Percentiles rank a stretch among this genome's conserved stretches.
Conservation (phyloP, 805 yeast genomes). For the Cyberlindnera petersonii region DNA sequence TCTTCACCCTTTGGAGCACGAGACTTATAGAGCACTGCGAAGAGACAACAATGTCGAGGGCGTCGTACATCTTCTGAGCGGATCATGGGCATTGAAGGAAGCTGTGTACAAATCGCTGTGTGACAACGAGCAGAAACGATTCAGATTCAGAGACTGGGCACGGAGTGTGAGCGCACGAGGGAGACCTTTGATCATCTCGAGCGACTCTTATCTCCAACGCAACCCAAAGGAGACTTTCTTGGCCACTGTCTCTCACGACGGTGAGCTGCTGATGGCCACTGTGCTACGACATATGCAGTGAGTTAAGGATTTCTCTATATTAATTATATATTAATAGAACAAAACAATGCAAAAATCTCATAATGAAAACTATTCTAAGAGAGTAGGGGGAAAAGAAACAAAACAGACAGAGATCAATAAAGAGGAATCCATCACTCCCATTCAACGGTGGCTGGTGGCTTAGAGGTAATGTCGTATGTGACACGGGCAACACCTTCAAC, state of each 20-base stretch:
- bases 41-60: constrained; percentile 21
- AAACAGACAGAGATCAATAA: not conserved
- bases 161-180: constrained; percentile 39
- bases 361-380: not conserved
- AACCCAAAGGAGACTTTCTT: constrained; percentile 43
- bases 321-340: constrained; percentile 6
- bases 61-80: constrained; percentile 42
- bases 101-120: constrained; percentile 64
- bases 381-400: not conserved
- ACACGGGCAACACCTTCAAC: constrained; percentile 99
- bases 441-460: constrained; percentile 99
- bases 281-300: constrained; percentile 45
- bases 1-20: constrained; percentile 46
- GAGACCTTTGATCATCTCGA: constrained; percentile 40
- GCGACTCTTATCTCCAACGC: constrained; percentile 29
- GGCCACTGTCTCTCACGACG: constrained; percentile 62
- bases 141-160: constrained; percentile 60
- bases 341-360: constrained; percentile 4
- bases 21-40: constrained; percentile 28
- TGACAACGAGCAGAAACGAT: constrained; percentile 42
- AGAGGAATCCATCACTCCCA: constrained; percentile 80
- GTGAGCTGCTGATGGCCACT: constrained; percentile 51
- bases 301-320: not conserved
- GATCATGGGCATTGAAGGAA: constrained; percentile 72
- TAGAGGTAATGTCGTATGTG: constrained; percentile 96